Conservation (phyloP, 2,329 filamentous ascomycete species). For the Colletotrichum tofieldiae region DNA sequence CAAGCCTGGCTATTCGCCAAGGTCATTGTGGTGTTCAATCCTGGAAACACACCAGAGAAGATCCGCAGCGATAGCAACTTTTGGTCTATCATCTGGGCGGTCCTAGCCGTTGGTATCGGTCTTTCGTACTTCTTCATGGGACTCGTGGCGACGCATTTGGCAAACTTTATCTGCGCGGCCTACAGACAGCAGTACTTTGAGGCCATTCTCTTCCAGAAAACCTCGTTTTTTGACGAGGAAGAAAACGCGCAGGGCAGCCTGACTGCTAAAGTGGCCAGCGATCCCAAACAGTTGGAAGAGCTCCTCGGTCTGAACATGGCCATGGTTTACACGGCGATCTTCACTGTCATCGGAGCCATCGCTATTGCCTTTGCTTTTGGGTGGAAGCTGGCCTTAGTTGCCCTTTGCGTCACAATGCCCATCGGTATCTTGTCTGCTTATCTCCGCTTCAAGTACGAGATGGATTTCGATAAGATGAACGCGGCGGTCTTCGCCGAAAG, state of each 20-base stretch:
- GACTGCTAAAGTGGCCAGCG: conserved; percentile 68
- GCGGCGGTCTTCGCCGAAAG: conserved; percentile 78
- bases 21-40: conserved; percentile 67
- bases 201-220: conserved; percentile 72
- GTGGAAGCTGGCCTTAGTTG: conserved; percentile 83
- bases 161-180: conserved; percentile 65
- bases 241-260: conserved; percentile 74
- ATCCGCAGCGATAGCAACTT: conserved; percentile 66
- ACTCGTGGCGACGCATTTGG: conserved; percentile 61
- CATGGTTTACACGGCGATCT: conserved; percentile 73
- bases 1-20: conserved; percentile 71
- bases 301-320: conserved; percentile 76
- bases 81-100: conserved; percentile 77
- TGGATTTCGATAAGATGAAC: conserved; percentile 80
- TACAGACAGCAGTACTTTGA: conserved; percentile 75
- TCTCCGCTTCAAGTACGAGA: conserved; percentile 70
- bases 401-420: conserved; percentile 72
- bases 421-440: conserved; percentile 64
- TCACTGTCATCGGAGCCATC: conserved; percentile 76
- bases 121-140: conserved; percentile 68
- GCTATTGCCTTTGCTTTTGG: conserved; percentile 80
- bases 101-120: conserved; percentile 69
- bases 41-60: conserved; percentile 48
- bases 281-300: conserved; percentile 74
- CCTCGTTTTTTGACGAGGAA: conserved; percentile 73